These are phyloP conservation scores for Aureobasidium uvarum DNA, from an alignment of 2,329 filamentous ascomycete species.

Conservation along the genomic window DNA sequence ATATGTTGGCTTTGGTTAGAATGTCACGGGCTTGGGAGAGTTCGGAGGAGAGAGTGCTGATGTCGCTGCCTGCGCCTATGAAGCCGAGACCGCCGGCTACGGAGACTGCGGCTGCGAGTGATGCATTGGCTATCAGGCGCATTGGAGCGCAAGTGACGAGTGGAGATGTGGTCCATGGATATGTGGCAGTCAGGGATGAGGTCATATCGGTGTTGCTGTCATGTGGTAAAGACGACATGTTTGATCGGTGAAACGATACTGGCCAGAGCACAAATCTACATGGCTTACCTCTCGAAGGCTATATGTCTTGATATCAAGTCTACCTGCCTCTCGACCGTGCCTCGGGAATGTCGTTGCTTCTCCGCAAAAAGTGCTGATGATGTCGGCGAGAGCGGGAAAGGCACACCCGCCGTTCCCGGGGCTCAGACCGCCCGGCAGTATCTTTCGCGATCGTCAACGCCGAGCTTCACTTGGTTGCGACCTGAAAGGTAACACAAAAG, in stretches of 20 bases:
- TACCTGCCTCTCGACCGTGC: conserved; percentile 10
- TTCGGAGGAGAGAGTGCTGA: conserved; percentile 34
- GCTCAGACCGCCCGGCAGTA: conserved; percentile 10
- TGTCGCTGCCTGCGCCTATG: conserved; percentile 43
- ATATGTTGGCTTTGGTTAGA: conserved; percentile 27
- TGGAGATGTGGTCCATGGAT: conserved; percentile 60
- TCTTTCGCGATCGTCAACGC: conserved; percentile 11
- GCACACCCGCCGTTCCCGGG: neutral
- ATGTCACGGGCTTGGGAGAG: conserved; percentile 33
- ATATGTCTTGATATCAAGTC: neutral
- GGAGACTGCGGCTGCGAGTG: conserved; percentile 60
- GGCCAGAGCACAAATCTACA: neutral
- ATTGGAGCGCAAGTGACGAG: conserved; percentile 66
- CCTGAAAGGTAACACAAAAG: conserved; percentile 3
- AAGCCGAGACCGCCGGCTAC: conserved; percentile 50
- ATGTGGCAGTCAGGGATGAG: conserved; percentile 37
- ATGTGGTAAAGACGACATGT: neutral
- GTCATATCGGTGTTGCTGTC: neutral
- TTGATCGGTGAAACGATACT: neutral
- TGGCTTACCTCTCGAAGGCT: neutral
- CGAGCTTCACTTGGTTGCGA: conserved; percentile 6
- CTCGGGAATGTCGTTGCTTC: conserved; percentile 25
- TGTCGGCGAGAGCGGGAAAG: conserved; percentile 1
- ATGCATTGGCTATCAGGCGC: conserved; percentile 59
- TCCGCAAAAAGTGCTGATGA: conserved; percentile 15